Evolutionary conservation across 768 basidiomycete genomes (phyloP).

Genomic region (Boletus tomentosulus): DNA sequence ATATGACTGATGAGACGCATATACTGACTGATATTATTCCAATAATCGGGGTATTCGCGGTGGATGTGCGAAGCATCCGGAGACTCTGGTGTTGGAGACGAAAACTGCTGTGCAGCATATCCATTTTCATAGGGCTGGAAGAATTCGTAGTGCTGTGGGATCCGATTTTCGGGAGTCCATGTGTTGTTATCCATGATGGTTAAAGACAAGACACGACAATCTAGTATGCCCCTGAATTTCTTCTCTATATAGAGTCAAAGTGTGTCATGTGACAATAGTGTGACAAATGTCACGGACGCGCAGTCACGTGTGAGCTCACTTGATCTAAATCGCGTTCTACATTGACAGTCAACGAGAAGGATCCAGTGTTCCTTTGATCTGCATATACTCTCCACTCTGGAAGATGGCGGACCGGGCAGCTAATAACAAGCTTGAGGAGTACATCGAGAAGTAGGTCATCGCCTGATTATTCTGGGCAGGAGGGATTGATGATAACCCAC

Average conservation of each 20-base stretch:
- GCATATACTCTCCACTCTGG: constrained; percentile 8
- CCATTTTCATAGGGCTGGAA: not conserved
- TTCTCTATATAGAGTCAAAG: too few species aligned
- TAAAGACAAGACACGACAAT: constrained; percentile 5
- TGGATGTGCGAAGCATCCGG: constrained; percentile 3
- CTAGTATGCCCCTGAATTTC: not conserved
- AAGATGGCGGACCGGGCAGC: constrained; percentile 34
- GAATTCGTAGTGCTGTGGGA: not conserved
- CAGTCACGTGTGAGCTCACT: constrained; percentile 20
- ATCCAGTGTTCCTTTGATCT: constrained; percentile 1
- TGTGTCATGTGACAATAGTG: constrained; percentile 11
- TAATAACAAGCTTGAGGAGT: constrained; percentile 62
- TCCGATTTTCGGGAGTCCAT: not conserved
- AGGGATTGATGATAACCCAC: constrained; percentile 11
- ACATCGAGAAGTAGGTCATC: constrained; percentile 63
- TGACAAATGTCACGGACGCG: constrained; percentile 20
- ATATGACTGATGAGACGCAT: constrained; percentile 13
- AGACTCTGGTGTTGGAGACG: constrained; percentile 9
- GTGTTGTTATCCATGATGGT: constrained; percentile 15
- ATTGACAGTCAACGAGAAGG: not conserved
- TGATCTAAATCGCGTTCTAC: constrained; percentile 6
- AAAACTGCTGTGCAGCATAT: not conserved
- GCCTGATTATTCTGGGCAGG: constrained; percentile 13
- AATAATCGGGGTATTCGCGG: constrained; percentile 4
- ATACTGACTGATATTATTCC: constrained; percentile 21